A percentile compares a stretch with the other conserved stretches of the same genome.
Evolutionary conservation across 2,329 filamentous ascomycete species (phyloP).

Genomic region (Kalmusia sp.): DNA sequence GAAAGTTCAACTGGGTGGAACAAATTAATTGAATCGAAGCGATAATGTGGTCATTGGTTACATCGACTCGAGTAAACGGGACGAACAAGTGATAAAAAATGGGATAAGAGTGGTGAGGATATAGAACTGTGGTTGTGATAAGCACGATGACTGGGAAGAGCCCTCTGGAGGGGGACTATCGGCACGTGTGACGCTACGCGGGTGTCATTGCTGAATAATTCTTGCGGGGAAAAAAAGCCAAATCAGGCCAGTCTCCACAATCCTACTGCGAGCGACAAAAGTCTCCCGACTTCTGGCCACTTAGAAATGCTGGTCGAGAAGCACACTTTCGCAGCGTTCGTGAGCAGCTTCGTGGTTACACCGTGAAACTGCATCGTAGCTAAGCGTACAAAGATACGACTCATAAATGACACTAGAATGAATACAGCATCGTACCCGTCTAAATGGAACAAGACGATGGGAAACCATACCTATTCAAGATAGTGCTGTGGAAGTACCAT

Average conservation of each 20-base stretch:
- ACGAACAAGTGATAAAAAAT: too few species aligned
- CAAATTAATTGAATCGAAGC: background rate
- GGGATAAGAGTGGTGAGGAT: background rate
- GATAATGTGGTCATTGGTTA: background rate
- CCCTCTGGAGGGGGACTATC: too few species aligned
- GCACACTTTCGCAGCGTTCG: too few species aligned
- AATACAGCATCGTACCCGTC: too few species aligned
- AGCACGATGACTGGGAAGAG: constrained; percentile 14
- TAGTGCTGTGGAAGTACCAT: too few species aligned
- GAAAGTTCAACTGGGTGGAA: background rate
- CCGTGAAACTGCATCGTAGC: too few species aligned
- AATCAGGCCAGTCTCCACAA: constrained; percentile 10
- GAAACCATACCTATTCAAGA: too few species aligned
- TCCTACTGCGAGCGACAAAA: background rate
- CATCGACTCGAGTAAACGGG: background rate
- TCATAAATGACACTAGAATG: too few species aligned
- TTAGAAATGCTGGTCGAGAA: too few species aligned
- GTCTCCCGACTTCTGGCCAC: constrained; percentile 14
- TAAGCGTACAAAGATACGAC: too few species aligned
- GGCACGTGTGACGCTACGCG: background rate
- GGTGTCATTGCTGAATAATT: constrained; percentile 36
- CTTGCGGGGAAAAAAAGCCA: constrained; percentile 13
- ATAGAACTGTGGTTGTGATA: constrained; percentile 9
- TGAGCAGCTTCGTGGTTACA: too few species aligned
- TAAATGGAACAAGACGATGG: too few species aligned